These are phyloP conservation scores for Taiozyma sp. DNA, from an alignment of 1,139 yeast species.

Conservation along the genomic window DNA sequence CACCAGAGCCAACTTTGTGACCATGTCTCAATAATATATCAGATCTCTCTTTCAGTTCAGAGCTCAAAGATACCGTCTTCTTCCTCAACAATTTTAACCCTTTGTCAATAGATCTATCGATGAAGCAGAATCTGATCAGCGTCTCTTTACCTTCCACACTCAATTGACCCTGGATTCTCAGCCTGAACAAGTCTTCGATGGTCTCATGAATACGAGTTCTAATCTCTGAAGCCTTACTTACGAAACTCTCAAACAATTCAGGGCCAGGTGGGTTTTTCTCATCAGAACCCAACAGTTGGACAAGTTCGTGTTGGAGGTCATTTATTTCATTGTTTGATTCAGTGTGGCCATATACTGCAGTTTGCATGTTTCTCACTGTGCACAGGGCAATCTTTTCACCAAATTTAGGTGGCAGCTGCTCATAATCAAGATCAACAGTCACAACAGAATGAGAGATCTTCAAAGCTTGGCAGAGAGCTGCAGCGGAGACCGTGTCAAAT, in stretches of 20 bases:
- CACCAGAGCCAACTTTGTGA: not conserved
- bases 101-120: constrained; percentile 65
- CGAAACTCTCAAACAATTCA: constrained; percentile 31
- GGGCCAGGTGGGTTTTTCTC: constrained; percentile 23
- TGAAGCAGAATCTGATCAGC: constrained; percentile 56
- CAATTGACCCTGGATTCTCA: constrained; percentile 48
- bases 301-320: constrained; percentile 29
- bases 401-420: constrained; percentile 39
- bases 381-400: constrained; percentile 59
- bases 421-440: constrained; percentile 58
- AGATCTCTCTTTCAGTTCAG: not conserved
- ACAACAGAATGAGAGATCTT: constrained; percentile 50
- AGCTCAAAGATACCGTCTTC: constrained; percentile 10
- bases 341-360: constrained; percentile 20
- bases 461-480: constrained; percentile 53
- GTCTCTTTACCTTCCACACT: constrained; percentile 70
- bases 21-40: not conserved
- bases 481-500: constrained; percentile 46
- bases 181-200: constrained; percentile 49
- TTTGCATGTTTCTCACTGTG: constrained; percentile 69
- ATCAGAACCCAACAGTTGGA: constrained; percentile 26
- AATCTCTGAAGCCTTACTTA: constrained; percentile 38
- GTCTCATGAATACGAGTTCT: constrained; percentile 45
- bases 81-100: constrained; percentile 50
- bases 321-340: constrained; percentile 17